A percentile compares a stretch with the other conserved stretches of the same genome.
Evolutionary conservation across 192 early-diverging fungal genomes (phyloP).

Genomic region (Linnemannia hyalina): DNA sequence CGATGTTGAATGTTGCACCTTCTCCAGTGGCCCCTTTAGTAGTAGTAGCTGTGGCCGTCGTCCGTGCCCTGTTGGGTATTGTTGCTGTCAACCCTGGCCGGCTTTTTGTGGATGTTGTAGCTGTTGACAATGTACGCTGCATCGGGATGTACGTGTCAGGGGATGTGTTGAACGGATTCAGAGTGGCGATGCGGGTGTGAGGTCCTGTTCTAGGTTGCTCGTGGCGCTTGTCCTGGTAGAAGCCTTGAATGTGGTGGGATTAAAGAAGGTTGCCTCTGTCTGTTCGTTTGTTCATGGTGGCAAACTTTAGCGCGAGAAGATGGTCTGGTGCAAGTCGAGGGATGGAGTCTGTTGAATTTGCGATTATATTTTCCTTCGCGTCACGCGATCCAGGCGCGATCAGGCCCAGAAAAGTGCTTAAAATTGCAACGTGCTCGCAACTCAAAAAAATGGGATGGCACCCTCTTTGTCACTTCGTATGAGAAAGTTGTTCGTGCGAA

Average conservation of each 20-base stretch:
- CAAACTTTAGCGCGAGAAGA: not conserved
- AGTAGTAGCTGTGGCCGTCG: not conserved
- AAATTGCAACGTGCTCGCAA: too few relatives aligned
- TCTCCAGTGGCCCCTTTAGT: not conserved
- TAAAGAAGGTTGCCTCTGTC: not conserved
- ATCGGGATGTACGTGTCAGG: not conserved
- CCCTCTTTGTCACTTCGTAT: too few relatives aligned
- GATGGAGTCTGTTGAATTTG: not conserved
- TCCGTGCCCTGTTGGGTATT: not conserved
- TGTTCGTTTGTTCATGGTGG: not conserved
- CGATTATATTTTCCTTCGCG: not conserved
- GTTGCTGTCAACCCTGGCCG: not conserved
- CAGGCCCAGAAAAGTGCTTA: too few relatives aligned
- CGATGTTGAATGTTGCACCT: not conserved
- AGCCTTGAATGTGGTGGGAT: not conserved
- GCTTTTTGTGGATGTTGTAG: not conserved
- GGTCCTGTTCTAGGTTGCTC: not conserved
- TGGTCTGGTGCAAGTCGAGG: not conserved
- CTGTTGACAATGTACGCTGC: not conserved
- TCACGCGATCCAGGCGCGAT: not conserved
- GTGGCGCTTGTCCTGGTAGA: not conserved
- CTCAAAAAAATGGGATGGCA: too few relatives aligned
- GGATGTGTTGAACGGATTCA: not conserved
- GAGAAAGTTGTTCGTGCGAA: too few relatives aligned
- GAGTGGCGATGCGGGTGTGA: not conserved